phyloP scores from a whole-genome alignment of 1,284 basidiomycete genomes.

The Rhodofomes roseus region DNA sequence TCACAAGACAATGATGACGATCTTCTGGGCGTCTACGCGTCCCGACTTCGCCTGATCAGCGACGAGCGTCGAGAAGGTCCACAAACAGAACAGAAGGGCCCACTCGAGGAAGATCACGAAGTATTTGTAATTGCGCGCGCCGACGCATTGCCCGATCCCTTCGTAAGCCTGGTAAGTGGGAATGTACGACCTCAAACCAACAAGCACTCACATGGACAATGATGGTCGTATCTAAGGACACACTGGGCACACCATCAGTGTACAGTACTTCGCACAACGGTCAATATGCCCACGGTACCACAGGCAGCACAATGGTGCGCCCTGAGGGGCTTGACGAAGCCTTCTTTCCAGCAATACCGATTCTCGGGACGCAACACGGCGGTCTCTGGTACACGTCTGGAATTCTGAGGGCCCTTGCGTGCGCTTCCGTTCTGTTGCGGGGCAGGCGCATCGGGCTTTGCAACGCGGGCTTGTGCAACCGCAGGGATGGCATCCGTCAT shows the following conservation, averaged over 20 bases:
- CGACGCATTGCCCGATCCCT: slow-evolving; percentile 85
- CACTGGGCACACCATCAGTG: slow-evolving; percentile 39
- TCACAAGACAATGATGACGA: slow-evolving; percentile 64
- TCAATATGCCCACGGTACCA: slow-evolving; percentile 49
- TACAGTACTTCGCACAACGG: neutral
- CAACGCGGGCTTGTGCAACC: slow-evolving; percentile 15
- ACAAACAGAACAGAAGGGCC: slow-evolving; percentile 51
- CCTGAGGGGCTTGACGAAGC: slow-evolving; percentile 62
- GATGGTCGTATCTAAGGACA: slow-evolving; percentile 73
- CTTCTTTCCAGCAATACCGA: slow-evolving; percentile 56
- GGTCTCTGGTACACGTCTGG: slow-evolving; percentile 40
- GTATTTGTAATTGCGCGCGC: slow-evolving; percentile 79
- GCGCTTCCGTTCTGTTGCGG: slow-evolving; percentile 3
- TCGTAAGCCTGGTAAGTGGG: neutral
- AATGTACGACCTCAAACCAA: neutral
- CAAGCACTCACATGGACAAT: slow-evolving; percentile 59
- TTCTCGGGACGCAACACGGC: slow-evolving; percentile 52
- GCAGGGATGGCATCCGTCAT: slow-evolving; percentile 25
- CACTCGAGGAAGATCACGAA: slow-evolving; percentile 72
- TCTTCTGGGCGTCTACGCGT: slow-evolving; percentile 56
- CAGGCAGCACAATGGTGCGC: slow-evolving; percentile 77
- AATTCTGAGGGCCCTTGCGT: slow-evolving; percentile 19
- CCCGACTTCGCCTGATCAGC: slow-evolving; percentile 31
- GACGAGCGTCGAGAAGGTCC: slow-evolving; percentile 55
- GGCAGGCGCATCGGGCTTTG: neutral